Evolutionary conservation across 2,329 filamentous ascomycete genomes (phyloP).

Genomic region (Hypoxylon sp.): DNA sequence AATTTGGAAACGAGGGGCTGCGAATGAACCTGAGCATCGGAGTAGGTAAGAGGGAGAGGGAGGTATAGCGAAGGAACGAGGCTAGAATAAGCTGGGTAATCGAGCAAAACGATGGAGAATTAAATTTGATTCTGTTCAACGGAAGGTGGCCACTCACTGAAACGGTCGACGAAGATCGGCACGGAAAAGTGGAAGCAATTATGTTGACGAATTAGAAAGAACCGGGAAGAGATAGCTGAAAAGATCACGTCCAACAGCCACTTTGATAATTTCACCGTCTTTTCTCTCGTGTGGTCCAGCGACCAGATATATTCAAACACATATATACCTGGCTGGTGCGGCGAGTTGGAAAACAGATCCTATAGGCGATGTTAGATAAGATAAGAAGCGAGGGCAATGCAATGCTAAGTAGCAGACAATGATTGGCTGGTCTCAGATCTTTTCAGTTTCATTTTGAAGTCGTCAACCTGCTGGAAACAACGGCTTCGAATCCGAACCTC

Average conservation of each 20-base stretch:
- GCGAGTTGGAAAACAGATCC: constrained; percentile 17
- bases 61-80: constrained; percentile 5
- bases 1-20: constrained; percentile 2
- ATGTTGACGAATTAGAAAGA: constrained; percentile 4
- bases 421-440: constrained; percentile 73
- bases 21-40: background rate
- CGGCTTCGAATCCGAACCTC: constrained; percentile 60
- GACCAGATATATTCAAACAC: constrained; percentile 16
- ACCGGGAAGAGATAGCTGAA: constrained; percentile 1
- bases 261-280: background rate
- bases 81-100: background rate
- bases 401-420: constrained; percentile 8
- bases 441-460: constrained; percentile 73
- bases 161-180: constrained; percentile 6
- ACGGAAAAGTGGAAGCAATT: constrained; percentile 9
- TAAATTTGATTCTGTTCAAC: constrained; percentile 9
- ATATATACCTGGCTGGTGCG: constrained; percentile 5
- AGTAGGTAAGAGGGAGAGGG: background rate
- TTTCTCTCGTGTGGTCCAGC: constrained; percentile 10
- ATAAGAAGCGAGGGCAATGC: constrained; percentile 2
- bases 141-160: constrained; percentile 20
- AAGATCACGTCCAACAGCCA: background rate
- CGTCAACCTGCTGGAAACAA: constrained; percentile 64
- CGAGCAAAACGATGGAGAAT: background rate
- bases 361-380: constrained; percentile 36